These are phyloP conservation scores for Geotrichum ghanense DNA, from an alignment of 805 yeast species.

Conservation along the genomic window DNA sequence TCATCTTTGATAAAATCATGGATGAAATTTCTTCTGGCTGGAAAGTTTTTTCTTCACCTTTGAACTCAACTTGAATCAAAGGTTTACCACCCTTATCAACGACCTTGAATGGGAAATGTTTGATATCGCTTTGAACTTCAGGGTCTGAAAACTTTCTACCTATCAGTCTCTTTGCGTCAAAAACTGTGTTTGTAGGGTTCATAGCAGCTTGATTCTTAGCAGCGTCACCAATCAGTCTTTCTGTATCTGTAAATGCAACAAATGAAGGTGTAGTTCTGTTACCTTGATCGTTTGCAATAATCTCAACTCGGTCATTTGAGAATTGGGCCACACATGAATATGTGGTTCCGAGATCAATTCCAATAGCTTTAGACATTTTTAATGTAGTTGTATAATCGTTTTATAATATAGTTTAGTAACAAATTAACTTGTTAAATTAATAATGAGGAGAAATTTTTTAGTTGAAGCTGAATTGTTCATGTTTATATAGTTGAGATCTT, in stretches of 20 bases:
- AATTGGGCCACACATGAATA: constrained; percentile 95
- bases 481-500: too few relatives aligned
- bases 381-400: too few relatives aligned
- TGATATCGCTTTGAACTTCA: constrained; percentile 80
- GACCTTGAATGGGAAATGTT: constrained; percentile 87
- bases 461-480: too few relatives aligned
- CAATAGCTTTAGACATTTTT: constrained; percentile 45
- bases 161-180: constrained; percentile 83
- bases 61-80: constrained; percentile 67
- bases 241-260: constrained; percentile 88
- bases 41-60: constrained; percentile 77
- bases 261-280: constrained; percentile 95
- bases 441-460: too few relatives aligned
- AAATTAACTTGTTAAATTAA: too few relatives aligned
- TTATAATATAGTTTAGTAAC: too few relatives aligned
- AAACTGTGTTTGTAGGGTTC: constrained; percentile 80
- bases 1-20: constrained; percentile 86
- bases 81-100: constrained; percentile 67
- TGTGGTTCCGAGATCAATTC: constrained; percentile 97
- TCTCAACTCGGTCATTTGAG: constrained; percentile 77
- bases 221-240: constrained; percentile 91
- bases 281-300: constrained; percentile 97
- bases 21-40: constrained; percentile 93
- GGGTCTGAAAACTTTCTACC: constrained; percentile 82
- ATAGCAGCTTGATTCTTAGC: constrained; percentile 97